Evolutionary conservation across 495 filamentous ascomycete genomes (phyloP), one percentile per base, ranked within the genome.

Genomic region (Bathelium albidoporum): DNA sequence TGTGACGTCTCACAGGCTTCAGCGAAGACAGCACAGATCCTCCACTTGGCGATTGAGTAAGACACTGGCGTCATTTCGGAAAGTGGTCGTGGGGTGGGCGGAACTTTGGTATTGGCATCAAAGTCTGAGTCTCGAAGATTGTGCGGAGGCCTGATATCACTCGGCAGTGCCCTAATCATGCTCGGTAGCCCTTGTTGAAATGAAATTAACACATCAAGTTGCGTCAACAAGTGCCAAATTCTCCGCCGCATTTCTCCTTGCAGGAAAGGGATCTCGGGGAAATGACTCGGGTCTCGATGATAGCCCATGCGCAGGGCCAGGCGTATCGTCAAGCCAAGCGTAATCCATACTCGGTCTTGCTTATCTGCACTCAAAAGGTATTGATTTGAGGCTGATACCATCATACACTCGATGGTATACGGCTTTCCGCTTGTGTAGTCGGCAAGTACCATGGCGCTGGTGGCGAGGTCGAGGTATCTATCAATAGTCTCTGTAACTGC

Each of bases 1-100:
- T 75, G 74, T 2, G 70, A 73, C 12, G 76, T 66, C 24, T 84
- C 81, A 14, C 75, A 71, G 24, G 79, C 75, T 52, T 77, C 70
- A 11, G 74, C 79, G 58, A 79, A 77, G n/a, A 78, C 66, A 0
- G 69, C 65, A 11, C 71, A 70, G 20, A 81, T 60, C 32, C 73
- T 70, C 18, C 68, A 69, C 59, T 80, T 79, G 1, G 73, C 71
- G 22, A 79, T 75, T 1, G 74, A 68, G 60, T 78, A 81, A 20
- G 75, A 64, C 3, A 39, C 66, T n/a, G 73, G 67, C 1, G 74
- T 74, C 2, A 75, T 49, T 43, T 74, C 73, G 16, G 66, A 60
- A 1, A 60, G 14, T 0, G 69, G 65, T 29, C 74, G 65, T 12
- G 60, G 60, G 24, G 68, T 68, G 10, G 73, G 74, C 16, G 72